These are phyloP conservation scores for Pichia exigua DNA, from an alignment of 805 yeast species.

Conservation along the genomic window DNA sequence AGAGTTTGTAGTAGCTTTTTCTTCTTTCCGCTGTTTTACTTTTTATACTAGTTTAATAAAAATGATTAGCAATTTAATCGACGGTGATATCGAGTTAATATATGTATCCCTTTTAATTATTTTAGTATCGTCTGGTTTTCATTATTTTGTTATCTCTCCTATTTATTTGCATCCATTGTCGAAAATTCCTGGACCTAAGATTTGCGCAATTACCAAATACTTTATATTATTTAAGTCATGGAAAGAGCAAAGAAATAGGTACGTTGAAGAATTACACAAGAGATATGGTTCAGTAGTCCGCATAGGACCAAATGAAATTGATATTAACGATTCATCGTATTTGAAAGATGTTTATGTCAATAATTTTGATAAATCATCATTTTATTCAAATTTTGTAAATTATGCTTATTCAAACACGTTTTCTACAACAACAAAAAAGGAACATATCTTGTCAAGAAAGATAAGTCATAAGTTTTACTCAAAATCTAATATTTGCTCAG, in stretches of 20 bases:
- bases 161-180: constrained; percentile 41
- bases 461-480: constrained; percentile 37
- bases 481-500: constrained; percentile 32
- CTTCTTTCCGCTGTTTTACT: not conserved
- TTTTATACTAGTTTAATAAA: not conserved
- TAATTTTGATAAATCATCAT: constrained; percentile 48
- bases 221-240: constrained; percentile 37
- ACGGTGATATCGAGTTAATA: not conserved
- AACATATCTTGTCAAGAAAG: constrained; percentile 38
- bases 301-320: constrained; percentile 53
- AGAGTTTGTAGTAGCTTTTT: too few relatives aligned
- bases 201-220: constrained; percentile 38
- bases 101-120: not conserved
- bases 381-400: constrained; percentile 53
- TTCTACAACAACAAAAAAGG: constrained; percentile 41
- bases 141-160: constrained; percentile 33
- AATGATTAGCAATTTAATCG: not conserved
- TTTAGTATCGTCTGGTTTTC: constrained; percentile 4
- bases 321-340: constrained; percentile 43
- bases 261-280: constrained; percentile 43
- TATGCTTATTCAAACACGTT: constrained; percentile 56
- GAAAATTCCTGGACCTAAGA: constrained; percentile 50
- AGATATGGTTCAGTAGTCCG: constrained; percentile 57
- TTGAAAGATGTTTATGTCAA: constrained; percentile 49
- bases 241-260: constrained; percentile 40